Conservation (phyloP, 2,329 filamentous ascomycete species). For the Neopestalotiopsis sp. region DNA sequence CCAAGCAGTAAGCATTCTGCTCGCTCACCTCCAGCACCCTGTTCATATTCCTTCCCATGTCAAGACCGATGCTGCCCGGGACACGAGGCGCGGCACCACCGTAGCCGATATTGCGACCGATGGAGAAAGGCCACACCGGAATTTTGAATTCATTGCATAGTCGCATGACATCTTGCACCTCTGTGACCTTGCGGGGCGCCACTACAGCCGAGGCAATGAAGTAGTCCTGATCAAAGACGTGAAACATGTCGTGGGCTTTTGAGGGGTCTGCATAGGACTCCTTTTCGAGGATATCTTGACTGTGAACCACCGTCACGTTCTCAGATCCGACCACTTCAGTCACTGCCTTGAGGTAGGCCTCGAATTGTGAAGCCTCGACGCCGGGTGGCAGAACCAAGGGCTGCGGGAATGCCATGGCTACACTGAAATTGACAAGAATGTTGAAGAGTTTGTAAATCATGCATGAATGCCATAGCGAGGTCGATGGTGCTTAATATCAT, state of each 20-base stretch:
- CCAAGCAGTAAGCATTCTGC: constrained; percentile 53
- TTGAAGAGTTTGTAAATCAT: background rate
- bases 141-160: constrained; percentile 38
- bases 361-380: constrained; percentile 1
- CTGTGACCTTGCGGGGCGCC: constrained; percentile 34
- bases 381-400: constrained; percentile 10
- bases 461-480: background rate
- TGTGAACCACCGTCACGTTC: constrained; percentile 13
- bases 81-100: constrained; percentile 59
- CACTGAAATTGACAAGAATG: background rate
- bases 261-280: constrained; percentile 12
- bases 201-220: constrained; percentile 51
- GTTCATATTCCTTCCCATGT: constrained; percentile 58
- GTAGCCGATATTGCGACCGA: constrained; percentile 49
- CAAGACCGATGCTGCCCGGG: constrained; percentile 53
- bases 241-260: constrained; percentile 43
- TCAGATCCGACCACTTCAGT: constrained; percentile 7
- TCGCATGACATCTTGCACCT: constrained; percentile 37
- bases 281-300: background rate
- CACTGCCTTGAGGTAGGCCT: constrained; percentile 7
- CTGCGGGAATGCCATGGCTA: background rate
- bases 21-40: constrained; percentile 55
- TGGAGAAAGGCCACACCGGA: constrained; percentile 35
- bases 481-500: background rate
- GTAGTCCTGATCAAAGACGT: constrained; percentile 49